Conservation (phyloP, 768 basidiomycete genomes). For the Lactifluus echinatus region DNA sequence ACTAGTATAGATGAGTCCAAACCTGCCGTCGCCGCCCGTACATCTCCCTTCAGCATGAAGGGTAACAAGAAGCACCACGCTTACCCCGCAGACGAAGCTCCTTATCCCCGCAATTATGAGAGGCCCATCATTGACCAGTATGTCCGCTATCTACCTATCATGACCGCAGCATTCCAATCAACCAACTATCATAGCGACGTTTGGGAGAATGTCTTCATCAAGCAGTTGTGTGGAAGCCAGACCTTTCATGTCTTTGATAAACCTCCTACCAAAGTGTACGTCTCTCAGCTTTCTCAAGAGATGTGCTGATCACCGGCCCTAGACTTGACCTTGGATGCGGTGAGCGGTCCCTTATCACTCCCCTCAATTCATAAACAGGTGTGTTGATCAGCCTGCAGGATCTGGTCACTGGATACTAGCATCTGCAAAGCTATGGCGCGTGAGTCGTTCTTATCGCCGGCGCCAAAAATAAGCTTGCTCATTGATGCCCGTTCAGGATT, state of each 20-base stretch:
- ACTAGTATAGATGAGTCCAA: slow-evolving; percentile 51
- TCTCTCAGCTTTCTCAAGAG: slow-evolving; percentile 15
- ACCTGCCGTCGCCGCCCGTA: slow-evolving; percentile 42
- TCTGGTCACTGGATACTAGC: slow-evolving; percentile 69
- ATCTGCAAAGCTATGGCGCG: slow-evolving; percentile 58
- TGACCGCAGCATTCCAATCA: slow-evolving; percentile 4
- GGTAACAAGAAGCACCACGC: slow-evolving; percentile 48
- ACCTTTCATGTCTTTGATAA: slow-evolving; percentile 59
- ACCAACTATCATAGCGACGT: slow-evolving; percentile 42
- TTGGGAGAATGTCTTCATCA: slow-evolving; percentile 53
- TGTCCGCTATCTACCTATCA: slow-evolving; percentile 27
- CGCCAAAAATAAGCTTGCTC: not conserved
- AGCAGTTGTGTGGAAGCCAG: slow-evolving; percentile 45
- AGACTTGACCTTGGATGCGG: slow-evolving; percentile 71
- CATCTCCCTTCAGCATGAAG: slow-evolving; percentile 48
- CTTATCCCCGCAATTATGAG: slow-evolving; percentile 64
- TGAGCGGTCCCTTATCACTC: slow-evolving; percentile 26
- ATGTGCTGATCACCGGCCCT: slow-evolving; percentile 10
- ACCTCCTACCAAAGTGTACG: slow-evolving; percentile 56
- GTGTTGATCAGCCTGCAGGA: slow-evolving; percentile 30
- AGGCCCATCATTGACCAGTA: slow-evolving; percentile 56
- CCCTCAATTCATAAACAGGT: not conserved
- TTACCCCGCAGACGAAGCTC: slow-evolving; percentile 41
- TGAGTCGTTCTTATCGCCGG: slow-evolving; percentile 21
- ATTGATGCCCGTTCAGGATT: slow-evolving; percentile 30